Evolutionary conservation across 2,329 filamentous ascomycete species (phyloP), one percentile per base, ranked within the genome.

Genomic region (Calonectria pteridis): DNA sequence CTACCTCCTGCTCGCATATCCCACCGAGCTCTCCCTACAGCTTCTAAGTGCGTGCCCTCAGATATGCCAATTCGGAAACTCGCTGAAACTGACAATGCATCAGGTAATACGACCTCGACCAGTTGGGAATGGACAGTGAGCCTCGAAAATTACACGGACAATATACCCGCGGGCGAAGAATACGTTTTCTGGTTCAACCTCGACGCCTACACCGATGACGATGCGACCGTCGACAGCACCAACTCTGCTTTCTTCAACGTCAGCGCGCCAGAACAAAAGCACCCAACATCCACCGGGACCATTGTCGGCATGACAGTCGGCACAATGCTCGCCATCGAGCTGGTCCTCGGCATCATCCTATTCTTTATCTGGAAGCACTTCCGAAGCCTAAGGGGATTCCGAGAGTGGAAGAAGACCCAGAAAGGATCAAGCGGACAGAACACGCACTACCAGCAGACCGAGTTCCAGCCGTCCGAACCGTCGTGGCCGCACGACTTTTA

Each of bases 171-270:
- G 11, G 53, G 53, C 33, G 53, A 59, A 2, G 53, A 59, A 33
- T 59, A 59, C 53, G 53, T 59, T 5, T 59, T 59, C 10, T 59
- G 53, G 53, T 59, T 59, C 31, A 59, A 35, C n/a, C 53, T 59
- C n/a, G 53, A 59, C 53, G 53, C 53, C 20, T 59, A 59, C 14
- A 59, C 53, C 53, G 53, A 59, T 37, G 53, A 59, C 53, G 53
- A 59, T 59, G 53, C 53, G 31, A 59, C 53, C n/a, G 53, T 59
- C 11, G 53, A 59, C 31, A 59, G 31, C 9, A 59, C 53, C 7
- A 59, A 59, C 16, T 59, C 53, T 2, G 53, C 53, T 3, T 37
- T 26, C 23, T 59, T 59, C 53, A 59, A 59, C n/a, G 53, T 59
- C 6, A 59, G 53, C 20, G 53, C 53, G 4, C 53, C 53, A 14